phyloP scores from a whole-genome alignment of 192 early-diverging fungal genomes.

The Coemansia sp. region DNA sequence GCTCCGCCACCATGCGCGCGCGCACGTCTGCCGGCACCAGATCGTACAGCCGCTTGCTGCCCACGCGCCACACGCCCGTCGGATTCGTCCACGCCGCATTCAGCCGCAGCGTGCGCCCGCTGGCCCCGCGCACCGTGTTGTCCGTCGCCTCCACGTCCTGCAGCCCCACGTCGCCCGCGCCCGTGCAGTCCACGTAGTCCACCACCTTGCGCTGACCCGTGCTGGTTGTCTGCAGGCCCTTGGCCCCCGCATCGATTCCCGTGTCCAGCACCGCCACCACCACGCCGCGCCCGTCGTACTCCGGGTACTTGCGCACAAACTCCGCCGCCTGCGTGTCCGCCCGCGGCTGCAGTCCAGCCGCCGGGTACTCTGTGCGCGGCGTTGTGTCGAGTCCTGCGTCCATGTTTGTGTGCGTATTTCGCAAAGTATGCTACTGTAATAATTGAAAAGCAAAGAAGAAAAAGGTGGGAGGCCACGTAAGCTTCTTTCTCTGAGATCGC shows the following conservation, averaged over 20 bases:
- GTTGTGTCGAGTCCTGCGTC: constrained; percentile 9
- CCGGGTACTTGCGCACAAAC: constrained; percentile 75
- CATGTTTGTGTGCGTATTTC: neutral
- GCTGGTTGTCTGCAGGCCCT: constrained; percentile 80
- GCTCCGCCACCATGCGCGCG: constrained; percentile 54
- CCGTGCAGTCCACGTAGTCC: constrained; percentile 93
- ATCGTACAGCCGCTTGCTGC: constrained; percentile 71
- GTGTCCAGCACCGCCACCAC: constrained; percentile 92
- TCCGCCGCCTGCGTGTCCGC: constrained; percentile 78
- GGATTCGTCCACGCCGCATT: constrained; percentile 74
- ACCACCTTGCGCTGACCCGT: constrained; percentile 89
- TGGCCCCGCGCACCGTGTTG: constrained; percentile 55
- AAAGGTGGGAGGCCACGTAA: no score
- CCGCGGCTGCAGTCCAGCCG: constrained; percentile 62
- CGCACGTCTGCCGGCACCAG: constrained; percentile 61
- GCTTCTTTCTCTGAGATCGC: no score
- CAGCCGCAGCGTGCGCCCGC: constrained; percentile 71
- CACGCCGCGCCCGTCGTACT: constrained; percentile 83
- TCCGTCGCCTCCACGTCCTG: constrained; percentile 1
- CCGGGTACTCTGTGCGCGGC: constrained; percentile 65
- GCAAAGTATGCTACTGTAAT: neutral
- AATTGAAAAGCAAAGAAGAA: neutral
- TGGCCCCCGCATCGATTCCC: constrained; percentile 89
- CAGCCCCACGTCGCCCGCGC: constrained; percentile 70
- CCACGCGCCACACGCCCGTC: constrained; percentile 77